phyloP scores from a whole-genome alignment of 768 basidiomycete genomes.

The Daedaleopsis nitida region DNA sequence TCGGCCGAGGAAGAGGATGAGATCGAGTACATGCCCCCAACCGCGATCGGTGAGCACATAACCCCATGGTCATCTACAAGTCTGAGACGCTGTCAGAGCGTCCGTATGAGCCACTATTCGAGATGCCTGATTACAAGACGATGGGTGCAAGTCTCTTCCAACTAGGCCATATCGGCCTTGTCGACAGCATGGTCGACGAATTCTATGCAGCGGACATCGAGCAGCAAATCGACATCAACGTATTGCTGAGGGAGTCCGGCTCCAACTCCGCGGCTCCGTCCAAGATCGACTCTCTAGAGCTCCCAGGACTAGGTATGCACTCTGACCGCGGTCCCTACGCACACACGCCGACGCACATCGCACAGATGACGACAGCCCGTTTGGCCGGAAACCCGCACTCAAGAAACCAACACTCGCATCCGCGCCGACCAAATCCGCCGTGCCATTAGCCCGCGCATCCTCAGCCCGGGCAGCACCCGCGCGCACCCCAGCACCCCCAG shows the following conservation, averaged over 20 bases:
- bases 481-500: not conserved
- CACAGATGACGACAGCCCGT: constrained; percentile 17
- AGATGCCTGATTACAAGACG: constrained; percentile 50
- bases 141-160: constrained; percentile 40
- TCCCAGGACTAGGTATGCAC: constrained; percentile 17
- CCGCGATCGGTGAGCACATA: constrained; percentile 44
- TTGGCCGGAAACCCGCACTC: not conserved
- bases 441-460: not conserved
- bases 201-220: constrained; percentile 26
- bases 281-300: not conserved
- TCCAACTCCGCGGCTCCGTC: not conserved
- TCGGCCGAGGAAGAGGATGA: constrained; percentile 42
- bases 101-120: constrained; percentile 49
- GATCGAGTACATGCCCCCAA: constrained; percentile 59
- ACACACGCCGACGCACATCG: not conserved
- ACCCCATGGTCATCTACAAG: not conserved
- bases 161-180: constrained; percentile 36
- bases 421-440: not conserved
- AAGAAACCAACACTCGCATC: not conserved
- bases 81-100: constrained; percentile 31
- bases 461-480: not conserved
- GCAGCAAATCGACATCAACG: constrained; percentile 16
- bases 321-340: not conserved
- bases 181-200: constrained; percentile 36
- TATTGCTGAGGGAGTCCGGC: constrained; percentile 15